Base-by-base conservation (phyloP, 257 asterid species). In the Fraxinus americana region DNA sequence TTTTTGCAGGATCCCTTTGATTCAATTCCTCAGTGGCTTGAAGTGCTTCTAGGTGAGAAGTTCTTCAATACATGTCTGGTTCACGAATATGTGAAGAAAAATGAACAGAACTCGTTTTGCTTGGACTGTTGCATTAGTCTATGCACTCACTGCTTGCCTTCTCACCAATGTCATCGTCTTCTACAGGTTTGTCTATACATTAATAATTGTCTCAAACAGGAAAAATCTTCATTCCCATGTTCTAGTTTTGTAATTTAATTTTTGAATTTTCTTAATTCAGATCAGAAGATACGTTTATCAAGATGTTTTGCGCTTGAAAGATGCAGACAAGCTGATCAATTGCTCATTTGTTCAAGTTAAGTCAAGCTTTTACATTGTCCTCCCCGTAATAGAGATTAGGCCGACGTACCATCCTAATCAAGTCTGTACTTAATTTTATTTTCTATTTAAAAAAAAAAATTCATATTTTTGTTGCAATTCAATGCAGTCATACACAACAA, bases 331-430 rank as follows among this genome's bases (percentile, higher is more conserved):
- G 41, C 27, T 75, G 23, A 14, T 75, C 11, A 73, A 75, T 66
- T 75, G 79, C 29, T 65, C 79, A 23, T 66, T 39, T 41, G 66
- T 75, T 41, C 79, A 75, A 41, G 79, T n/a, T 75, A 75, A 75
- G 66, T 63, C 50, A 45, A 43, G 52, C 52, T 39, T 39, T 39
- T 39, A 39, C 12, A 39, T 39, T 8, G 45, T 9, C 43, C 1
- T 38, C 43, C 43, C 43, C 12, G 39, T 4, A 35, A 35, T 35
- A 35, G 39, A 35, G 39, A 35, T 35, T 35, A 5, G 39, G 8
- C 38, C 38, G 38, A 35, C 38, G 5, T 35, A 35, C 38, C 38
- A 35, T 35, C 38, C 38, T 35, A 35, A 29, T n/a, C n/a, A n/a
- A n/a, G n/a, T n/a, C n/a, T n/a, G n/a, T n/a, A n/a, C n/a, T n/a